phyloP scores from a whole-genome alignment of 768 basidiomycete genomes.

The Pulveroboletus sp. region DNA sequence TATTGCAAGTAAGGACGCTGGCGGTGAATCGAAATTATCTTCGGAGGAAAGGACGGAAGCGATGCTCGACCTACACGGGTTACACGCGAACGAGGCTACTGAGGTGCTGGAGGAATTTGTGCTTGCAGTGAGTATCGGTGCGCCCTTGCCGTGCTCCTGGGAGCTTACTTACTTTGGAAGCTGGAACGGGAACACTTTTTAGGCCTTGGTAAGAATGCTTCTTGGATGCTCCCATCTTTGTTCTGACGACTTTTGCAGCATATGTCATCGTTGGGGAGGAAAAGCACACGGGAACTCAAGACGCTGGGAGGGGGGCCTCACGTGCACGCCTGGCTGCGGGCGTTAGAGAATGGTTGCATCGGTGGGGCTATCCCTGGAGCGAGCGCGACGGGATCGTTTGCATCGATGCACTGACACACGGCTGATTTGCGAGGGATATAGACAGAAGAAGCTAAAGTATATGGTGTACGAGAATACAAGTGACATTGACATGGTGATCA shows the following conservation, averaged over 20 bases:
- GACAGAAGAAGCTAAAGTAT: not conserved
- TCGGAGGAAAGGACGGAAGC: conserved; percentile 90
- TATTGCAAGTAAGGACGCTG: conserved; percentile 59
- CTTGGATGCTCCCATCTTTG: not conserved
- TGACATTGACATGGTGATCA: conserved; percentile 10
- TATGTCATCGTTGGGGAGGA: conserved; percentile 94
- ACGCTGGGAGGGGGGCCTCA: conserved; percentile 75
- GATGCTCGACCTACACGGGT: conserved; percentile 86
- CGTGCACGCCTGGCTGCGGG: conserved; percentile 81
- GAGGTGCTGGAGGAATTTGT: conserved; percentile 90
- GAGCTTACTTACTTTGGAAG: conserved; percentile 37
- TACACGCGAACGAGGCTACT: conserved; percentile 91
- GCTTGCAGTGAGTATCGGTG: conserved; percentile 61
- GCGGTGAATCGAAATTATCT: conserved; percentile 55
- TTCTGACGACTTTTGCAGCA: conserved; percentile 41
- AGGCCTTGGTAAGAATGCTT: conserved; percentile 64
- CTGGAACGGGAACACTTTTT: conserved; percentile 86
- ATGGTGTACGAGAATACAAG: conserved; percentile 4
- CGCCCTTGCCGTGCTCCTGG: not conserved
- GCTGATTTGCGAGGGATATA: conserved; percentile 22
- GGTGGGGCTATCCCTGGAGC: conserved; percentile 96
- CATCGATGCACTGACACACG: conserved; percentile 81
- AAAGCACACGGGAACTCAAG: conserved; percentile 93
- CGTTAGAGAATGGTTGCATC: conserved; percentile 87
- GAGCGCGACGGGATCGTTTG: conserved; percentile 90